These are phyloP conservation scores for Apostasia shenzhenica DNA, from an alignment of 106 monocot genomes.

Conservation along the genomic window DNA sequence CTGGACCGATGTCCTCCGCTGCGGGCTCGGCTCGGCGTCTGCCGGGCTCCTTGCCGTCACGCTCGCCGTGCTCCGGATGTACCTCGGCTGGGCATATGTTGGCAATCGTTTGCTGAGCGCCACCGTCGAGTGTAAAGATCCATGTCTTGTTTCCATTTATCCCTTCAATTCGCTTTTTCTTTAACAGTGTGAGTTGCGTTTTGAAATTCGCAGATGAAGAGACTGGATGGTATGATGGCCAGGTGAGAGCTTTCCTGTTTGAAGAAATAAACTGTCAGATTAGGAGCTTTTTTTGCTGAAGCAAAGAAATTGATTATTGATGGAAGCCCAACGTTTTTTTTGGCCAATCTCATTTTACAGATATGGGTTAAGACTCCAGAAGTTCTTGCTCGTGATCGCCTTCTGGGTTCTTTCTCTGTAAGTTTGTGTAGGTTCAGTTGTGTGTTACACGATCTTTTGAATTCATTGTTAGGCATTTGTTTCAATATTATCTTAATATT, in stretches of 20 bases:
- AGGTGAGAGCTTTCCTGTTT: conserved; percentile 37
- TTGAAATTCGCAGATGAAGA: conserved; percentile 67
- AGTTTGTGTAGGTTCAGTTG: conserved; percentile 16
- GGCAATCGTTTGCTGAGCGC: conserved; percentile 97
- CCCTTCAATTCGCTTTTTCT: neutral
- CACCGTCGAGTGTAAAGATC: conserved; percentile 73
- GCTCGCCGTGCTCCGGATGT: conserved; percentile 83
- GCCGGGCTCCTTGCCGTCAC: conserved; percentile 68
- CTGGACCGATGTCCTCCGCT: conserved; percentile 24
- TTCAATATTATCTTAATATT: too few species aligned
- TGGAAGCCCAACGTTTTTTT: too few species aligned
- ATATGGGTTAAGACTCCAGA: conserved; percentile 96
- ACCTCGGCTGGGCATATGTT: conserved; percentile 96
- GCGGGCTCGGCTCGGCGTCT: conserved; percentile 44
- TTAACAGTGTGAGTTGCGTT: neutral
- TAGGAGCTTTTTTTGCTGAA: neutral
- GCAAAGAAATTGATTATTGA: neutral
- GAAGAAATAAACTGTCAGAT: neutral
- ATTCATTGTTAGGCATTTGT: too few species aligned
- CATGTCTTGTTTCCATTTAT: neutral
- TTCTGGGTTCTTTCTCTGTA: conserved; percentile 85
- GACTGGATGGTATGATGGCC: conserved; percentile 98
- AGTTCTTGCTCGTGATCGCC: conserved; percentile 88
- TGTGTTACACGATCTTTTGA: neutral
- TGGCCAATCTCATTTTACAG: conserved; percentile 21